These are phyloP conservation scores for Triticum turgidum DNA, from an alignment of 176 grass and related monocot genomes.

Conservation along the genomic window DNA sequence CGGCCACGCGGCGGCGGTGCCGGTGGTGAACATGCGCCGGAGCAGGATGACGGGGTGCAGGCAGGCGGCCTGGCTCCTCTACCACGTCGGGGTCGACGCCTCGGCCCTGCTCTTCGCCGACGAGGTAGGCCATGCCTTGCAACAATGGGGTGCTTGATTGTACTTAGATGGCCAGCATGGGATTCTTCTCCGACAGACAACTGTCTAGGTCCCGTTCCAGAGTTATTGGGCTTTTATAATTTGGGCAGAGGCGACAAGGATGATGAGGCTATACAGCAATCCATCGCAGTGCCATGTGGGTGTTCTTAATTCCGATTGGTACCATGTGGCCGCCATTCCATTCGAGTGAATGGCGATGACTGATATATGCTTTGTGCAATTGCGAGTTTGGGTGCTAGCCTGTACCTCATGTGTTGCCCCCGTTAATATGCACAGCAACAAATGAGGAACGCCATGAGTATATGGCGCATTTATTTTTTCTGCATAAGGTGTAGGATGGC, in stretches of 20 bases:
- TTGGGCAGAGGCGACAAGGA: constrained; percentile 25
- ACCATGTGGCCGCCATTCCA: constrained; percentile 34
- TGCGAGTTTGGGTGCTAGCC: neutral
- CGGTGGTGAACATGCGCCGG: constrained; percentile 53
- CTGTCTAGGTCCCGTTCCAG: constrained; percentile 37
- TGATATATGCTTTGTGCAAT: neutral
- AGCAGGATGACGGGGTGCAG: constrained; percentile 54
- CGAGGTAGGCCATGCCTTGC: constrained; percentile 46
- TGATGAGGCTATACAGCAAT: constrained; percentile 27
- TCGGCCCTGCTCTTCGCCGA: constrained; percentile 60
- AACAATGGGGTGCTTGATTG: neutral
- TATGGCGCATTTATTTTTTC: neutral
- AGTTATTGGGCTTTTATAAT: constrained; percentile 42
- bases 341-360: neutral
- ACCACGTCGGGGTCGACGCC: constrained; percentile 62
- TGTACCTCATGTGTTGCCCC: constrained; percentile 17
- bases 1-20: constrained; percentile 42
- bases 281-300: constrained; percentile 39
- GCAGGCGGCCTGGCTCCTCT: constrained; percentile 67
- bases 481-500: neutral
- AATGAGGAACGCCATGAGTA: neutral
- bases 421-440: neutral
- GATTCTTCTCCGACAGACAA: constrained; percentile 39
- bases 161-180: neutral
- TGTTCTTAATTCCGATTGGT: constrained; percentile 41